These are phyloP conservation scores for Nicotiana benthamiana DNA, from an alignment of 257 asterid species.

Conservation along the genomic window DNA sequence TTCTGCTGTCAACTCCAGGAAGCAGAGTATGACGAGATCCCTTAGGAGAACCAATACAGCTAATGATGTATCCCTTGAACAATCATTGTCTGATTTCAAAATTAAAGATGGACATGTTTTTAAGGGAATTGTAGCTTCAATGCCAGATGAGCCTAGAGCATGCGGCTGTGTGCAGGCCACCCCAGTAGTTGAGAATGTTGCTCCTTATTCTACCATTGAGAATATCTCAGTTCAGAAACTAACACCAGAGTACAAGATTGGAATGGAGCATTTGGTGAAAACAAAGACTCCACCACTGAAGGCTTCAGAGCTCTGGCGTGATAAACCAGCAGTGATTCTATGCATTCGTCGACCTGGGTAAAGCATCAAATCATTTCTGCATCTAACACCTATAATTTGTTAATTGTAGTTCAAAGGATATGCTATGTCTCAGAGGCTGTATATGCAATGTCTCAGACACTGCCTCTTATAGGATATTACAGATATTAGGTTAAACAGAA, in stretches of 20 bases:
- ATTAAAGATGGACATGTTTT: slow-evolving; percentile 56
- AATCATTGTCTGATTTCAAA: slow-evolving; percentile 58
- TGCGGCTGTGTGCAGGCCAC: slow-evolving; percentile 72
- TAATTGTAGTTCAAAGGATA: background rate
- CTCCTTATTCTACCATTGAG: slow-evolving; percentile 59
- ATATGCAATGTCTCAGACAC: background rate
- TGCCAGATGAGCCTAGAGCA: slow-evolving; percentile 67
- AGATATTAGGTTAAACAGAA: background rate
- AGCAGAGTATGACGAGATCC: slow-evolving; percentile 25
- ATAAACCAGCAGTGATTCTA: slow-evolving; percentile 62
- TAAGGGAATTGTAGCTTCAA: slow-evolving; percentile 65
- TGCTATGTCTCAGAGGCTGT: background rate
- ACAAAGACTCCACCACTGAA: slow-evolving; percentile 63
- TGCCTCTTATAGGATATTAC: background rate
- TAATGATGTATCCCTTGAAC: slow-evolving; percentile 35
- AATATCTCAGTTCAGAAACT: slow-evolving; percentile 59
- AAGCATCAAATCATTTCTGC: slow-evolving; percentile 2
- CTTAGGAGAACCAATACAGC: slow-evolving; percentile 21
- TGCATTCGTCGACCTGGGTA: slow-evolving; percentile 93
- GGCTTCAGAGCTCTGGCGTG: slow-evolving; percentile 71
- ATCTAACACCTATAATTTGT: background rate
- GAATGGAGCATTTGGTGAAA: slow-evolving; percentile 57
- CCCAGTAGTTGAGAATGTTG: slow-evolving; percentile 51
- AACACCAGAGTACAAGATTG: slow-evolving; percentile 61
- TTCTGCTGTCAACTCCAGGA: slow-evolving; percentile 26